Conservation (phyloP, 2,329 filamentous ascomycete genomes). For the Fusarium sp. region DNA sequence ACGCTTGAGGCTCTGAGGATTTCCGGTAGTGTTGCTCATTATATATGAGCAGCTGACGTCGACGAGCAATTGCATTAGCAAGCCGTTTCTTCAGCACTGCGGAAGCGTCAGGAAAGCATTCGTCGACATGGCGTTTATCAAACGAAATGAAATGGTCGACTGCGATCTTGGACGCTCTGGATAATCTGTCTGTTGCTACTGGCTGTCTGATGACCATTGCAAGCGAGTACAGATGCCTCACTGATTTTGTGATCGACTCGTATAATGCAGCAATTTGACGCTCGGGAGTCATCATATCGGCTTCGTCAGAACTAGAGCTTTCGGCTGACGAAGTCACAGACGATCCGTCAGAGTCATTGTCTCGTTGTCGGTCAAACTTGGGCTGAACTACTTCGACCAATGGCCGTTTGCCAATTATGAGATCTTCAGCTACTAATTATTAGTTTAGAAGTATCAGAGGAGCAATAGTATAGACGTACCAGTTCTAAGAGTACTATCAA, state of each 20-base stretch:
- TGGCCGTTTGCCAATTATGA: not conserved
- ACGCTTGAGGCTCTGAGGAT: not conserved
- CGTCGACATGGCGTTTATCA: not conserved
- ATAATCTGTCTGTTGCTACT: not conserved
- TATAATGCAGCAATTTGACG: not conserved
- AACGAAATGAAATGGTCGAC: not conserved
- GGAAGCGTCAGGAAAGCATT: not conserved
- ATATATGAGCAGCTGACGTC: not conserved
- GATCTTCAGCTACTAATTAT: fast-evolving
- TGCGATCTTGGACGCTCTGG: not conserved
- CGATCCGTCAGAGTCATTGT: not conserved
- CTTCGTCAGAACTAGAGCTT: not conserved
- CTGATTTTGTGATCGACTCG: not conserved
- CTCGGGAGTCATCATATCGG: not conserved
- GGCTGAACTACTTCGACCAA: not conserved
- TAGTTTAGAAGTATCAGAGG: not conserved
- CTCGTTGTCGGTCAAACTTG: not conserved
- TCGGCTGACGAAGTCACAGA: not conserved
- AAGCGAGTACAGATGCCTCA: not conserved
- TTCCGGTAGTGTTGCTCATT: not conserved
- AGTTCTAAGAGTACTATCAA: not conserved
- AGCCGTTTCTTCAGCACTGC: not conserved
- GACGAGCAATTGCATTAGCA: not conserved
- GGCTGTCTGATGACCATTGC: not conserved
- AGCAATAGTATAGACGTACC: not conserved